These are phyloP conservation scores for Hyaloscypha hepaticicola DNA, from an alignment of 495 filamentous ascomycete species.

Conservation along the genomic window DNA sequence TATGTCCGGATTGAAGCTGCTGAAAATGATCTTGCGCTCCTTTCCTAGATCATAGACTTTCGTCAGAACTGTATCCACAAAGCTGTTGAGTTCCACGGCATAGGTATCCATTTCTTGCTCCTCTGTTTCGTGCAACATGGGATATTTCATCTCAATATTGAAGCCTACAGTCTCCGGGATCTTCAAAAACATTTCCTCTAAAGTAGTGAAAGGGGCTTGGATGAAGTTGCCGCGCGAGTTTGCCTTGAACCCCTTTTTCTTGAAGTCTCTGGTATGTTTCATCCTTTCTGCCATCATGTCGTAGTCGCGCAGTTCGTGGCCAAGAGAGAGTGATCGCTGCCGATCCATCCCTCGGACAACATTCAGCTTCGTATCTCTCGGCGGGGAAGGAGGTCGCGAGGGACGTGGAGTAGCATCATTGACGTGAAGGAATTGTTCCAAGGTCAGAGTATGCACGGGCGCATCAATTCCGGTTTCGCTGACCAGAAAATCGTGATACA, in stretches of 20 bases:
- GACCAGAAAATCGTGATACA: constrained; percentile 98
- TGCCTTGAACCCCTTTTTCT: constrained; percentile 84
- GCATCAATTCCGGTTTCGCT: constrained; percentile 98
- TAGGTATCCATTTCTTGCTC: constrained; percentile 98
- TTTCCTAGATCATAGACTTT: constrained; percentile 79
- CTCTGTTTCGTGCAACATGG: constrained; percentile 91
- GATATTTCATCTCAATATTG: constrained; percentile 99
- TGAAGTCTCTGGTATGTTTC: constrained; percentile 95
- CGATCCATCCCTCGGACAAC: constrained; percentile 29
- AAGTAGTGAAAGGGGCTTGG: constrained; percentile 89
- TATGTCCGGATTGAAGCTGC: constrained; percentile 94
- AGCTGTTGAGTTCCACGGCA: constrained; percentile 94
- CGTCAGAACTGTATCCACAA: constrained; percentile 87
- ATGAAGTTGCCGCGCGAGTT: constrained; percentile 93
- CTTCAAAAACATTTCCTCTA: constrained; percentile 88
- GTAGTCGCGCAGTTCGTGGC: constrained; percentile 32
- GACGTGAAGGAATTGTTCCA: constrained; percentile 91
- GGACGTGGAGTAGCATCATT: constrained; percentile 41
- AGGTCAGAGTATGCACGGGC: constrained; percentile 88
- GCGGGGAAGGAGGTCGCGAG: constrained; percentile 30
- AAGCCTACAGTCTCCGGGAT: constrained; percentile 82
- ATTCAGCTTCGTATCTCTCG: constrained; percentile 24
- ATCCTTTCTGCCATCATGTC: constrained; percentile 79
- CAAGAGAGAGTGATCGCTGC: constrained; percentile 31
- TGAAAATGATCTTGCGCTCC: constrained; percentile 87